These are phyloP conservation scores for Ophioceras dolichostomum DNA, from an alignment of 2,329 filamentous ascomycete species.

Conservation along the genomic window DNA sequence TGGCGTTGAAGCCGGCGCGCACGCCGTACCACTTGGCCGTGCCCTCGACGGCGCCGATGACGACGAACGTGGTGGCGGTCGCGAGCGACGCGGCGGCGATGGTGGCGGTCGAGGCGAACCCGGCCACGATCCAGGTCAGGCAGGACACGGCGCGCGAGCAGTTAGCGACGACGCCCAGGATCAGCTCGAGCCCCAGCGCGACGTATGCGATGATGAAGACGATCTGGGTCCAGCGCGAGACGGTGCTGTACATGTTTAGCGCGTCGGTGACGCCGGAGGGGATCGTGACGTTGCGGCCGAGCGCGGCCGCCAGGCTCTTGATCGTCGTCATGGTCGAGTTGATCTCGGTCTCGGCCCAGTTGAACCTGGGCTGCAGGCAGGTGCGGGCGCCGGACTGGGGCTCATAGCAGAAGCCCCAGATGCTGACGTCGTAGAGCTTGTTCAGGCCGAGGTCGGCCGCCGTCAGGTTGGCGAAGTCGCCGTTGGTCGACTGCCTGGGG, in stretches of 20 bases:
- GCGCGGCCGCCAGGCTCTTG: constrained; percentile 34
- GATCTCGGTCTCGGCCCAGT: constrained; percentile 67
- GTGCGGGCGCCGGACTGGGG: constrained; percentile 40
- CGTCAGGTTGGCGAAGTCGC: constrained; percentile 33
- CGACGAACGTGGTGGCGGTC: constrained; percentile 59
- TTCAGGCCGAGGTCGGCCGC: constrained; percentile 49
- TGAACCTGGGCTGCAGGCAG: constrained; percentile 60
- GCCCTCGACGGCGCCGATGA: constrained; percentile 56
- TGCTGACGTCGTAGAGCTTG: constrained; percentile 67
- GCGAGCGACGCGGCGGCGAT: constrained; percentile 59
- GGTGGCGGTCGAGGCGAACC: constrained; percentile 40
- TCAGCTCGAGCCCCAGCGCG: constrained; percentile 56
- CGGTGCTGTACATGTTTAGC: constrained; percentile 59
- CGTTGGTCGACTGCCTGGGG: constrained; percentile 9
- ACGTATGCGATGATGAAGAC: constrained; percentile 65
- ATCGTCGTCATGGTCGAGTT: constrained; percentile 46
- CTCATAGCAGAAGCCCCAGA: constrained; percentile 79
- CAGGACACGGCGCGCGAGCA: constrained; percentile 75
- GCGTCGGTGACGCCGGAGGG: constrained; percentile 54
- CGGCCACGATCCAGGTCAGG: constrained; percentile 65
- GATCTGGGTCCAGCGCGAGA: constrained; percentile 73
- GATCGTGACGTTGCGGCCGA: constrained; percentile 46
- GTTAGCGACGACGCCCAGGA: constrained; percentile 71
- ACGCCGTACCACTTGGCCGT: constrained; percentile 63
- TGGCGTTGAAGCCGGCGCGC: constrained; percentile 49